phyloP scores from a whole-genome alignment of 331 rosid genomes.

The Stylosanthes scabra region DNA sequence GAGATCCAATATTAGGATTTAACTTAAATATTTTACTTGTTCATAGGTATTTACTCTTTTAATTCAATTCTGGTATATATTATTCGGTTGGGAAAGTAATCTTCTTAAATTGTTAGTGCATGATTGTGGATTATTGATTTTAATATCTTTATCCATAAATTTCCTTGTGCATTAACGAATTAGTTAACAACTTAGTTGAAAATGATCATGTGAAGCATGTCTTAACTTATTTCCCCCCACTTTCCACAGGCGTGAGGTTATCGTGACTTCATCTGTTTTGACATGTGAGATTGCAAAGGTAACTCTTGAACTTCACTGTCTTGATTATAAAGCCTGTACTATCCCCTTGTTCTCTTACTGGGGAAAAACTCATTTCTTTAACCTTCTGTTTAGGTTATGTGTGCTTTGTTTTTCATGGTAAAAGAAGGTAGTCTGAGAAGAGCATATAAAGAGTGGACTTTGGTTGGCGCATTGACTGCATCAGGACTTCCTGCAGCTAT shows the following conservation, averaged over 20 bases:
- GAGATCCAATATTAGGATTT: background rate
- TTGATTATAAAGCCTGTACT: slow-evolving; percentile 31
- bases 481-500: slow-evolving; percentile 98
- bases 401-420: slow-evolving; percentile 80
- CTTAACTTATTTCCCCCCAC: slow-evolving; percentile 34
- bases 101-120: background rate
- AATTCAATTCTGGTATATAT: background rate
- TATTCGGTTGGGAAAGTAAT: slow-evolving; percentile 19
- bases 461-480: slow-evolving; percentile 89
- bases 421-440: slow-evolving; percentile 75
- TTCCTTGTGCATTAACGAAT: slow-evolving; percentile 23
- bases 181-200: slow-evolving; percentile 11
- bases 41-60: background rate
- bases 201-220: slow-evolving; percentile 29
- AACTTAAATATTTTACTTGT: background rate
- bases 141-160: slow-evolving; percentile 26
- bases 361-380: slow-evolving; percentile 25
- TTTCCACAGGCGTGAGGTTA: slow-evolving; percentile 77
- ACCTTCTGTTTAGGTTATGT: slow-evolving; percentile 59
- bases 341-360: slow-evolving; percentile 26
- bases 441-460: slow-evolving; percentile 76
- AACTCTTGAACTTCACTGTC: slow-evolving; percentile 33
- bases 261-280: slow-evolving; percentile 92
- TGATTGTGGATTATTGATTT: slow-evolving; percentile 23
- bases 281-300: slow-evolving; percentile 91